Base-by-base conservation (phyloP, 176 grass and related monocot species). In the Puccinellia tenuiflora region DNA sequence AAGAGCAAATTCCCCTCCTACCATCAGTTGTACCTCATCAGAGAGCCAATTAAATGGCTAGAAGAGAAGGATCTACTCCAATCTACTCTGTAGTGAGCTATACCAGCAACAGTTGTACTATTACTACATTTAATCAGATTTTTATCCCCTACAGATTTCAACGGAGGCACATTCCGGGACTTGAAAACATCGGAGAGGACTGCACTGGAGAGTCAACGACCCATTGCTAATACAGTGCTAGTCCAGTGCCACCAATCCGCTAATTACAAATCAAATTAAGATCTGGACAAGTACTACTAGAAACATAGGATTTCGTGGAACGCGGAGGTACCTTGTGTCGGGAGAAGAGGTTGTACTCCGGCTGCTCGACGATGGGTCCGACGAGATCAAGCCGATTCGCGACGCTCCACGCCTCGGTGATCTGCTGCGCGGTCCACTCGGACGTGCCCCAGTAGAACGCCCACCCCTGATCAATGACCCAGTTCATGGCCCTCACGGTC, bases 381-480 rank as follows among this genome's bases (percentile, higher is more conserved):
- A 96, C 89, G 56, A 99, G 91, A 51, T 99, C 96, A 9, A 99
- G 96, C 7, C 93, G 79, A 34, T 85, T 81, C 31, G 96, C 96
- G 50, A 96, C 88, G 0, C 15, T 87, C 91, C 96, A 99, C 0
- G 96, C 96, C 81, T 99, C 96, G 4, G 96, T 99, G 75, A 99
- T 99, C 87, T 99, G 96, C 85, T 96, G 96, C 24, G 89, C 89
- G 31, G 91, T 92, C 96, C 93, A 99, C 91, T 99, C 96, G 8
- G 83, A 87, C 0, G 96, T 99, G 1, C 96, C 96, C 96, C 96
- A 99, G 75, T 99, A 99, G 80, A 99, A 99, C 1, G 96, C 96
- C 92, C 87, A 90, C 0, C 96, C 96, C 68, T 87, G 88, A 40
- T 99, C 96, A 66, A 99, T 99, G 81, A 96, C 88, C 87, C 90